Percentiles rank a stretch among this genome's conserved stretches.
Evolutionary conservation across 2,329 filamentous ascomycete genomes (phyloP).

Genomic region (Phialemoniopsis sp.): DNA sequence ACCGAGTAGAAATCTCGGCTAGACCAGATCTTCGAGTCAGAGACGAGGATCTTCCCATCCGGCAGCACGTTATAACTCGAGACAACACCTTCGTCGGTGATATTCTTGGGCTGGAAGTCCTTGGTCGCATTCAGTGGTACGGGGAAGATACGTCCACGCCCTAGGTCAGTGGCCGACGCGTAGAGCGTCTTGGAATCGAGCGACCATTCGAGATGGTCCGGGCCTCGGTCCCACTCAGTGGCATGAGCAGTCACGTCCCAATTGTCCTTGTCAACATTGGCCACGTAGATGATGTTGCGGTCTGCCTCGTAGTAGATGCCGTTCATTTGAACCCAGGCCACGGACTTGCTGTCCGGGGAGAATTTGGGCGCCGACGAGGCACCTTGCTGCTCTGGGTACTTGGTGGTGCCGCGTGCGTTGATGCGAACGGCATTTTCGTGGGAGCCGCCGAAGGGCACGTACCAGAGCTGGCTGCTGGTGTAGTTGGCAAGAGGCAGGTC

Average conservation of each 20-base stretch:
- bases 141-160: slow-evolving; percentile 22
- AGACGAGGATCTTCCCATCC: slow-evolving; percentile 20
- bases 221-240: slow-evolving; percentile 22
- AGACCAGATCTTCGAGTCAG: slow-evolving; percentile 27
- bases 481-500: slow-evolving; percentile 52
- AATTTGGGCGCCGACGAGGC: slow-evolving; percentile 36
- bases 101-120: slow-evolving; percentile 21
- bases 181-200: slow-evolving; percentile 17
- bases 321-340: slow-evolving; percentile 60
- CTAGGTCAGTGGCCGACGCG: slow-evolving; percentile 21
- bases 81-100: slow-evolving; percentile 24
- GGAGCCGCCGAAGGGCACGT: slow-evolving; percentile 22
- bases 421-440: slow-evolving; percentile 23
- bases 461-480: slow-evolving; percentile 27
- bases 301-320: slow-evolving; percentile 52
- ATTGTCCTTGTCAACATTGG: slow-evolving; percentile 41
- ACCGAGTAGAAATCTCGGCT: slow-evolving; percentile 26
- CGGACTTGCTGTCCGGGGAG: slow-evolving; percentile 50
- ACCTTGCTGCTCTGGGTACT: slow-evolving; percentile 24
- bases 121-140: slow-evolving; percentile 16
- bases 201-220: slow-evolving; percentile 17
- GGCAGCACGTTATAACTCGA: slow-evolving; percentile 20
- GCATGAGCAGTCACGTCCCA: slow-evolving; percentile 29
- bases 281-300: slow-evolving; percentile 26
- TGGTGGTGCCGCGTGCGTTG: slow-evolving; percentile 22